Conservation (phyloP, 805 yeast species). For the Teunomyces kruisii region DNA sequence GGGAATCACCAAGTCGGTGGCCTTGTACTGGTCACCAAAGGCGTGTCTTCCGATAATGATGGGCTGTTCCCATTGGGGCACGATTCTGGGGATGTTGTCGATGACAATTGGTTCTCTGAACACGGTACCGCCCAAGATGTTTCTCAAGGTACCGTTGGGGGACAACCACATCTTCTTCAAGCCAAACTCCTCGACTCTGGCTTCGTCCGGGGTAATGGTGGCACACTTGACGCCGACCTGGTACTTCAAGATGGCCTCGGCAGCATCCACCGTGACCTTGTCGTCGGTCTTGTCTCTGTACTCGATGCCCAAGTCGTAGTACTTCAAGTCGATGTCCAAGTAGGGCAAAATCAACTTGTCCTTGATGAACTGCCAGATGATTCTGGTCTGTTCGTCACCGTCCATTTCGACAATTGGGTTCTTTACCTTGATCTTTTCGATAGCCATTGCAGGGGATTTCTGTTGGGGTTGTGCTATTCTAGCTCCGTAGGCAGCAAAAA, state of each 20-base stretch:
- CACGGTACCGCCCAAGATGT: conserved; percentile 79
- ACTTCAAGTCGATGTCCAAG: conserved; percentile 70
- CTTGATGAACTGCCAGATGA: conserved; percentile 77
- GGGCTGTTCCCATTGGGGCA: conserved; percentile 80
- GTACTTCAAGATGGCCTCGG: conserved; percentile 67
- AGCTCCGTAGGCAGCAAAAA: too few relatives aligned
- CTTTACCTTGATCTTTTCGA: conserved; percentile 60
- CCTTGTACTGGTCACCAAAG: conserved; percentile 81
- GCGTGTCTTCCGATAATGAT: conserved; percentile 87
- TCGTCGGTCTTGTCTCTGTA: conserved; percentile 72
- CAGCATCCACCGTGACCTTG: conserved; percentile 74
- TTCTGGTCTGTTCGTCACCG: conserved; percentile 87
- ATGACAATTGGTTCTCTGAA: conserved; percentile 83
- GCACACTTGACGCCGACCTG: conserved; percentile 87
- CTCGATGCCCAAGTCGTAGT: conserved; percentile 70
- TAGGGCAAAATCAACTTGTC: conserved; percentile 66
- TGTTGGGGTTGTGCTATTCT: background rate
- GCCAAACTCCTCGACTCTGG: conserved; percentile 69
- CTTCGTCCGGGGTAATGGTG: conserved; percentile 82
- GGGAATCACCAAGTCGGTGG: conserved; percentile 68
- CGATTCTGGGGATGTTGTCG: conserved; percentile 71
- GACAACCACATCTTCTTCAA: conserved; percentile 83
- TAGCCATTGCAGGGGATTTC: background rate
- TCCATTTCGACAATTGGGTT: conserved; percentile 77
- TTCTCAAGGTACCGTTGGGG: conserved; percentile 83